Evolutionary conservation across 2,329 filamentous ascomycete genomes (phyloP), one percentile per base, ranked within the genome.

Genomic region (Cordyceps fumosorosea): DNA sequence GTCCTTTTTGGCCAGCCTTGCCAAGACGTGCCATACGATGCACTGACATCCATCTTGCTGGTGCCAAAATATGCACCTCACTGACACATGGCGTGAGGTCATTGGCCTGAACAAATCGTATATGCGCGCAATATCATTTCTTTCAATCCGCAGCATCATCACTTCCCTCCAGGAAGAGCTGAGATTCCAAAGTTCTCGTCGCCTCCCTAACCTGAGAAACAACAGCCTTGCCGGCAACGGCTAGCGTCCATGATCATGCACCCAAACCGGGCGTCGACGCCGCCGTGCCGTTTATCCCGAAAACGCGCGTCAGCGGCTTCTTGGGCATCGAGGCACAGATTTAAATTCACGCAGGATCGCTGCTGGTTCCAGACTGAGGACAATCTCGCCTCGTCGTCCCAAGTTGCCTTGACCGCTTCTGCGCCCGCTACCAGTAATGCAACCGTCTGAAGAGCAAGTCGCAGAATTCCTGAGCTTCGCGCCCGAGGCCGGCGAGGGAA

Each of bases 401-500:
- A 52, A 10, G 3, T 16, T 22, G 18, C 2, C 14, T n/a, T 56
- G 22, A 20, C 29, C 18, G 6, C 55, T 16, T 18, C 10, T 16
- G 7, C 34, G 14, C 20, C 34, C 10, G 18, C 3, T 2, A 18
- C 3, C 26, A 56, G 22, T 32, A 18, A 60, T 60, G 47, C 34
- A 16, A 2, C 56, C 56, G 32, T 60, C 56, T 8, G 34, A 51
- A 32, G 47, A 40, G 29, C 22, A 44, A n/a, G 22, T 60, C n/a
- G 56, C 47, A 11, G 37, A 60, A 16, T 60, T 60, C 34, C 47
- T 60, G 16, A 29, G 24, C 20, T 50, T 59, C 51, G 56, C 56
- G 45, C 56, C 56, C 0, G 45, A 44, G 37, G 56, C 56, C 7
- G 56, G 56, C 7, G 45, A 59, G n/a, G 56, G 56, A 20, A 59